Conservation (phyloP, 1,284 basidiomycete genomes). For the Melampsora larici-populina region DNA sequence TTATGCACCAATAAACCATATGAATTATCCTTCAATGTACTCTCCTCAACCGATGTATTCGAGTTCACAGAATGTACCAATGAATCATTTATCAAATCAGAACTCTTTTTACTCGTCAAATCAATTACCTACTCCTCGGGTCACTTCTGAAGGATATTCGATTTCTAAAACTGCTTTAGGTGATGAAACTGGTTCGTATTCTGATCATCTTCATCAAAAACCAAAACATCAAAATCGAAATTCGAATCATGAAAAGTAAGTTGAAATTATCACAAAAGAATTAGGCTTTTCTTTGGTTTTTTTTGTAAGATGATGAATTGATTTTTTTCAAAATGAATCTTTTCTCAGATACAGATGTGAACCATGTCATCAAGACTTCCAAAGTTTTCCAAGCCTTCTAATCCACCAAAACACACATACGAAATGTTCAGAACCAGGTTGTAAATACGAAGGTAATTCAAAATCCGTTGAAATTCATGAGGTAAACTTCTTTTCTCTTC, state of each 20-base stretch:
- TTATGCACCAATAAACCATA: background rate
- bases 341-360: constrained; percentile 18
- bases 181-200: background rate
- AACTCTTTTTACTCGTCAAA: background rate
- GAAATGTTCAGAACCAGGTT: constrained; percentile 26
- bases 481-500: no score
- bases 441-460: constrained; percentile 25
- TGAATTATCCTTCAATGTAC: background rate
- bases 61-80: background rate
- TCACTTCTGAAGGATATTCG: no score
- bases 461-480: constrained; percentile 24
- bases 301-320: no score
- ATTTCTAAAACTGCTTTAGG: background rate
- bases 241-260: no score
- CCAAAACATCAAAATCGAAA: background rate
- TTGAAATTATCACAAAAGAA: no score
- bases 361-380: constrained; percentile 12
- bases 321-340: no score
- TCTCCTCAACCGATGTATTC: background rate
- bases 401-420: constrained; percentile 15
- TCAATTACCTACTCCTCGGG: background rate
- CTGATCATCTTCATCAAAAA: background rate
- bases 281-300: no score
- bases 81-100: background rate
- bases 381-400: constrained; percentile 10